Evolutionary conservation across 2,329 filamentous ascomycete genomes (phyloP).

Genomic region (Arthrobotrys iridis): DNA sequence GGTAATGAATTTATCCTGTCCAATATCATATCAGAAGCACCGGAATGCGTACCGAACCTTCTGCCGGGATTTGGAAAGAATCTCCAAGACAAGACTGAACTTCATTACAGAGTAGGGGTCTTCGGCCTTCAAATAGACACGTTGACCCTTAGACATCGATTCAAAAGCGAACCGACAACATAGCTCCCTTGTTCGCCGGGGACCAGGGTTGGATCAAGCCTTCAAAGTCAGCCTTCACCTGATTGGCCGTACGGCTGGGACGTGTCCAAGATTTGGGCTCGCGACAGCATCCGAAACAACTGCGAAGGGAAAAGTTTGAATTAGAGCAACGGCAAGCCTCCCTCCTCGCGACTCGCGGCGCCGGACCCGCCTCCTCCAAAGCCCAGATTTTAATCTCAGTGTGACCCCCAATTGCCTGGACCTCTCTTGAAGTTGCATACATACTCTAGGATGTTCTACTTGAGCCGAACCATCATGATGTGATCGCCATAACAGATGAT

Average conservation of each 20-base stretch:
- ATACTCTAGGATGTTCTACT: background rate
- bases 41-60: background rate
- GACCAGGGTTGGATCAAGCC: background rate
- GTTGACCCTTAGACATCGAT: background rate
- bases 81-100: background rate
- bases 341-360: constrained; percentile 12
- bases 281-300: constrained; percentile 46
- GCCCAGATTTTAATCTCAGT: constrained; percentile 27
- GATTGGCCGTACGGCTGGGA: constrained; percentile 10
- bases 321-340: constrained; percentile 28
- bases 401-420: constrained; percentile 29
- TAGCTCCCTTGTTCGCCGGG: background rate
- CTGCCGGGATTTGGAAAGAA: background rate
- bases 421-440: background rate
- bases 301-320: constrained; percentile 37
- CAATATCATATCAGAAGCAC: background rate
- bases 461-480: constrained; percentile 7
- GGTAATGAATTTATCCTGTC: constrained; percentile 7
- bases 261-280: constrained; percentile 24
- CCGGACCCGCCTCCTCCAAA: constrained; percentile 28
- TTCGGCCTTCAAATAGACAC: background rate
- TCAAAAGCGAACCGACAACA: too few relatives aligned
- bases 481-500: constrained; percentile 35
- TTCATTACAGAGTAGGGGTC: background rate
- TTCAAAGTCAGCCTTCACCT: constrained; percentile 7